Evolutionary conservation across 1,284 basidiomycete genomes (phyloP), one percentile per base, ranked within the genome.

Genomic region (Sporisorium iseilematis-ciliati): DNA sequence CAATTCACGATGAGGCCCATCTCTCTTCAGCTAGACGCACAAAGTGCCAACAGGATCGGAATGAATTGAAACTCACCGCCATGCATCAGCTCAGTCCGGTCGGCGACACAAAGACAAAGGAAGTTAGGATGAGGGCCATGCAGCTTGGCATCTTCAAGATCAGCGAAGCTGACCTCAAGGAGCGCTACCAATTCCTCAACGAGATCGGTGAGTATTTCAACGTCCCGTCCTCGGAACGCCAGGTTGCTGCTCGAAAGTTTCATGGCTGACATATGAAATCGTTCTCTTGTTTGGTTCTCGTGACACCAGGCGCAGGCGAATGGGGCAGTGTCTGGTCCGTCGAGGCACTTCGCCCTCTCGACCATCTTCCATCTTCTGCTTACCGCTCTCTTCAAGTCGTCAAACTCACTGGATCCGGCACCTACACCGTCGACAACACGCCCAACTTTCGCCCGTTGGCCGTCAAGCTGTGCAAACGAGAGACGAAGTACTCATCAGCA

Each of bases 391-490:
- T 64, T 7, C 59, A 61, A 25, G 64, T 64, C n/a, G 60, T 57
- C 58, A 70, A 73, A 14, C 65, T 66, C 43, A 68, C 58, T 14
- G 61, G 66, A 26, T 25, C 42, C 1, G 64, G 60, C 50, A 72
- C 59, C 20, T 67, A 70, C 48, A 65, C 55, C 7, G 25, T 75
- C 48, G 65, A 68, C 41, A 75, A 65, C 49, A 64, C 42, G 8
- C 16, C 57, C 43, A 56, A 66, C 43, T 67, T 66, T 35, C 72
- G 68, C 18, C 68, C 69, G 2, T 57, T 75, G 1, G 79, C 78
- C 7, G 68, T 79, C 63, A 82, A 78, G 50, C 55, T 81, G 7
- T 79, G 75, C 55, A 64, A 73, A 45, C 71, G 75, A 16, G 64
- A 77, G 48, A 58, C 70, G 21, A 75, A 67, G 40, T 65, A 63